A percentile compares a stretch with the other conserved stretches of the same genome.
These are phyloP conservation scores for Pleurotus salmoneostramineus DNA, from an alignment of 768 basidiomycete genomes.

Conservation along the genomic window DNA sequence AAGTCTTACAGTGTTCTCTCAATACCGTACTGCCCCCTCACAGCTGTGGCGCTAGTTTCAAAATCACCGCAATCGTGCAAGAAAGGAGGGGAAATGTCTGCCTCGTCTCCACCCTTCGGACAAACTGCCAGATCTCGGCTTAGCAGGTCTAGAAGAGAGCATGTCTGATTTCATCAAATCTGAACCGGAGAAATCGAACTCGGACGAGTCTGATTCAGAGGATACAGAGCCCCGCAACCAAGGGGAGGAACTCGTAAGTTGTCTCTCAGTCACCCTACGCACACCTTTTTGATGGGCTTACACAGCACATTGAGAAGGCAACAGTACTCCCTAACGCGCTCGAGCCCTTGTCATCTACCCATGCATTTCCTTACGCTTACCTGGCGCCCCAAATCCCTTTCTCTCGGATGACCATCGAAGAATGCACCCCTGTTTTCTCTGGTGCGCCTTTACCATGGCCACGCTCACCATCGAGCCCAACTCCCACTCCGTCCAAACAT, in stretches of 20 bases:
- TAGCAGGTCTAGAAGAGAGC: slow-evolving; percentile 19
- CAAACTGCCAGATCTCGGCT: slow-evolving; percentile 16
- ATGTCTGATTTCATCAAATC: slow-evolving; percentile 24
- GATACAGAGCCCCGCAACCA: slow-evolving; percentile 6
- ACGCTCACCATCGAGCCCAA: slow-evolving; percentile 5
- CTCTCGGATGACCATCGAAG: not conserved
- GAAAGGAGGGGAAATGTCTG: slow-evolving; percentile 21
- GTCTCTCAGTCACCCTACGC: too few relatives aligned
- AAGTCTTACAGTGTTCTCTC: too few relatives aligned
- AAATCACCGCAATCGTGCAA: slow-evolving; percentile 43
- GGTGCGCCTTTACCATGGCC: too few relatives aligned
- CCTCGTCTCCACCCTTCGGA: slow-evolving; percentile 15
- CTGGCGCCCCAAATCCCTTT: too few relatives aligned
- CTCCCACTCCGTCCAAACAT: not conserved
- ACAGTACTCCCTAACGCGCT: too few relatives aligned
- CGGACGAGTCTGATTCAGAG: slow-evolving; percentile 11
- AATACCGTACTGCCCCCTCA: not conserved
- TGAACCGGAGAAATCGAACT: slow-evolving; percentile 10
- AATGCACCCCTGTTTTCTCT: slow-evolving; percentile 23
- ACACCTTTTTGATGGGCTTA: too few relatives aligned
- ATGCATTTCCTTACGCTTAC: too few relatives aligned
- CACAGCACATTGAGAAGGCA: too few relatives aligned
- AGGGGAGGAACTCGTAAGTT: slow-evolving; percentile 5
- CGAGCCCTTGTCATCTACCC: too few relatives aligned
- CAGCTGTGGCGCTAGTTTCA: slow-evolving; percentile 38